phyloP scores from a whole-genome alignment of 208 protist species.

The Trichomonas vaginalis region DNA sequence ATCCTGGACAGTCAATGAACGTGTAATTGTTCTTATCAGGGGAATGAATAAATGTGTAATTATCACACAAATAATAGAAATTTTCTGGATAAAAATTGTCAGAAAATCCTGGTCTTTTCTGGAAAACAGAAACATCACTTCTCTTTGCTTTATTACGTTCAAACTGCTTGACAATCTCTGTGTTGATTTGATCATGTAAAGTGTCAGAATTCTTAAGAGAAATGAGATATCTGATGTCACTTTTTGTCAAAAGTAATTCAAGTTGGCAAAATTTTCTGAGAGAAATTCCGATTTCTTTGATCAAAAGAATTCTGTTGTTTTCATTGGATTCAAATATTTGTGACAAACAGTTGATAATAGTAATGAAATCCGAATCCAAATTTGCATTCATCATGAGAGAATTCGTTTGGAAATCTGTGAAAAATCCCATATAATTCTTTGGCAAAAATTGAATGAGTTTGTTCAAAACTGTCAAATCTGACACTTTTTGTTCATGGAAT shows the following conservation, averaged over 20 bases:
- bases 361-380: neutral
- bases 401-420: too few species aligned
- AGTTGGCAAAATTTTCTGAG: neutral
- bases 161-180: too few species aligned
- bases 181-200: too few species aligned
- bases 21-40: neutral
- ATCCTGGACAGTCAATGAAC: neutral
- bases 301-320: neutral
- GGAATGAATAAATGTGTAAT: neutral
- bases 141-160: too few species aligned
- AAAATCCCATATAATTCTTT: too few species aligned
- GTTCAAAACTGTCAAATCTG: too few species aligned
- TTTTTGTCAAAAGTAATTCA: neutral
- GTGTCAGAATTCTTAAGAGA: too few species aligned
- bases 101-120: neutral
- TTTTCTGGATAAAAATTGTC: neutral
- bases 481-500: too few species aligned
- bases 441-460: too few species aligned
- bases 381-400: too few species aligned
- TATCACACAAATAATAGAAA: neutral
- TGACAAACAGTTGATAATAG: neutral
- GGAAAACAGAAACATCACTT: too few species aligned
- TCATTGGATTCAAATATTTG: neutral
- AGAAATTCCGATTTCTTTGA: neutral
- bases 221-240: neutral